Conservation (phyloP, 148 eudicot species). For the Rhododendron ferrugineum region DNA sequence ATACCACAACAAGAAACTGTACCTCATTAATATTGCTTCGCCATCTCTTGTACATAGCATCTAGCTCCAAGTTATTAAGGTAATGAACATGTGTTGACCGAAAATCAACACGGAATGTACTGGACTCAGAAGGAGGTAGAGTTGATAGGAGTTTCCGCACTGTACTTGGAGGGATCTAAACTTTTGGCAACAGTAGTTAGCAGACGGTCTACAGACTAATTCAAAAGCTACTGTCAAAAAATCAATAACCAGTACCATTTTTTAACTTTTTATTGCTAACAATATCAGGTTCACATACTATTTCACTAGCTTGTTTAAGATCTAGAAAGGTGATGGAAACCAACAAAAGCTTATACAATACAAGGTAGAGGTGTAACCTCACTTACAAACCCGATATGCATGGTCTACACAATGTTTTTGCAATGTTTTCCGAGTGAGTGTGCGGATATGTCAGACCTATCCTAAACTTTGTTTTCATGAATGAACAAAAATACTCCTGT, state of each 20-base stretch:
- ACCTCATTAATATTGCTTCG: constrained; percentile 97
- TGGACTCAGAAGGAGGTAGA: constrained; percentile 62
- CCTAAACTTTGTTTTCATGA: neutral
- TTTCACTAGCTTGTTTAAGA: neutral
- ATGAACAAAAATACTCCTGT: neutral
- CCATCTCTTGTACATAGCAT: constrained; percentile 88
- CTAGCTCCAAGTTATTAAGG: constrained; percentile 89
- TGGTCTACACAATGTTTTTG: neutral
- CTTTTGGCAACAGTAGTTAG: constrained; percentile 15
- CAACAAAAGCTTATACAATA: neutral
- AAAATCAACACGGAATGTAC: constrained; percentile 80
- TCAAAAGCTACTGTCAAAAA: neutral
- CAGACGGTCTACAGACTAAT: neutral
- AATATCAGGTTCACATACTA: constrained; percentile 3
- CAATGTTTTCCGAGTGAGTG: neutral
- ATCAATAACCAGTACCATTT: neutral
- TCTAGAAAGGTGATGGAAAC: neutral
- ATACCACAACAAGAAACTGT: neutral
- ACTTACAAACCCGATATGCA: neutral
- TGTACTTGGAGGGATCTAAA: constrained; percentile 66
- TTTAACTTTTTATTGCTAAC: neutral
- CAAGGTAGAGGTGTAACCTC: neutral
- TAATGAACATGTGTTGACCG: constrained; percentile 91
- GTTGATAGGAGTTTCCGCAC: constrained; percentile 73
- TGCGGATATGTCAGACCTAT: neutral